Conservation (phyloP, 1,284 basidiomycete species). For the Ustanciosporium gigantosporum region DNA sequence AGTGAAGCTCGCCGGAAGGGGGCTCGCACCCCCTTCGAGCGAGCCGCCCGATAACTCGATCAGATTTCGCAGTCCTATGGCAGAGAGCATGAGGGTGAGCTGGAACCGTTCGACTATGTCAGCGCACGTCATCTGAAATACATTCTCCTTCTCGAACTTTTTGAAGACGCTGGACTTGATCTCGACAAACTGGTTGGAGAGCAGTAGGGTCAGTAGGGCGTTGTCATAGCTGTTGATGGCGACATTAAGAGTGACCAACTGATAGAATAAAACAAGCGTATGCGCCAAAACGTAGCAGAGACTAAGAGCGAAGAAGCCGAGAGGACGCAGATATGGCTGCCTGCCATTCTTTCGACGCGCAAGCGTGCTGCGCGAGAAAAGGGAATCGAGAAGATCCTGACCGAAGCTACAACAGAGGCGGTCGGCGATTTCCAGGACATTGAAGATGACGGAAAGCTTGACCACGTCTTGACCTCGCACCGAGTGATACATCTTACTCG, state of each 20-base stretch:
- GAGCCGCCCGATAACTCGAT: constrained; percentile 80
- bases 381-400: constrained; percentile 92
- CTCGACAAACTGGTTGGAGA: constrained; percentile 99
- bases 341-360: constrained; percentile 66
- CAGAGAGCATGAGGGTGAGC: constrained; percentile 83
- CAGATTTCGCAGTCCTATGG: constrained; percentile 91
- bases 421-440: constrained; percentile 83
- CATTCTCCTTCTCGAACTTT: constrained; percentile 97
- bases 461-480: constrained; percentile 85
- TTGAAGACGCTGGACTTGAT: constrained; percentile 99
- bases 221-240: constrained; percentile 99
- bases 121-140: constrained; percentile 88
- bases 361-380: constrained; percentile 90
- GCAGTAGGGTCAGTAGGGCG: constrained; percentile 86
- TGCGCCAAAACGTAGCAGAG: constrained; percentile 78
- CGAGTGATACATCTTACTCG: constrained; percentile 97
- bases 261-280: constrained; percentile 93
- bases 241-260: constrained; percentile 91
- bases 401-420: constrained; percentile 93
- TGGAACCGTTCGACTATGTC: constrained; percentile 99
- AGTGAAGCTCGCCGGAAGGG: constrained; percentile 64
- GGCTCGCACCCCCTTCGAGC: constrained; percentile 64
- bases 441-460: constrained; percentile 99
- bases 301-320: constrained; percentile 82
- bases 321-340: constrained; percentile 69